These are phyloP conservation scores for Chaetomium cochliodes DNA, from an alignment of 495 filamentous ascomycete genomes.

Conservation along the genomic window DNA sequence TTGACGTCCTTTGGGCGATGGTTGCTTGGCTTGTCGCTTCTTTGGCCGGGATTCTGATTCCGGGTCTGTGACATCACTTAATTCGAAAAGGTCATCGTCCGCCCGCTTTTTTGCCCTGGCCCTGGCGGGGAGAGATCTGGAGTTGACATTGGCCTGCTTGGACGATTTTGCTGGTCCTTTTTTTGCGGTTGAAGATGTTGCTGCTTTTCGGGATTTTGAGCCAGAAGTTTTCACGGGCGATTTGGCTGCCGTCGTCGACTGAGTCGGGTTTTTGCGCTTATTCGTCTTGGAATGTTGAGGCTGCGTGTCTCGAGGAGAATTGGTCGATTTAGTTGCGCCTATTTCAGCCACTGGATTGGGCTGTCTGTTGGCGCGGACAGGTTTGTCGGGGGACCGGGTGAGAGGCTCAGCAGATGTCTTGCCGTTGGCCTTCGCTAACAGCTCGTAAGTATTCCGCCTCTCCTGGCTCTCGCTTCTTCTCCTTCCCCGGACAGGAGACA, in stretches of 20 bases:
- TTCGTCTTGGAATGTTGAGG: background rate
- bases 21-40: constrained; percentile 5
- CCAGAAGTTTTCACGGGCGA: background rate
- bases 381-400: background rate
- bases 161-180: background rate
- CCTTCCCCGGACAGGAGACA: constrained; percentile 1
- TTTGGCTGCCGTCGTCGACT: background rate
- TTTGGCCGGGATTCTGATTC: constrained; percentile 5
- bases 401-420: background rate
- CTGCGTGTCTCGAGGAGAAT: background rate
- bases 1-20: background rate
- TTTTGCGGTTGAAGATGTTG: background rate
- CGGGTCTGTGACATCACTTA: constrained; percentile 14
- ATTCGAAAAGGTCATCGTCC: background rate
- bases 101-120: background rate
- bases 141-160: background rate
- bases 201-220: background rate
- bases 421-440: background rate
- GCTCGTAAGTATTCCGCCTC: background rate
- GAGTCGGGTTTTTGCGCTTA: background rate
- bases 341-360: background rate
- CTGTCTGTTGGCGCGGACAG: background rate
- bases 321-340: background rate
- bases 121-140: background rate
- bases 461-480: background rate